A percentile compares a stretch with the other conserved stretches of the same genome.
Evolutionary conservation across 768 basidiomycete genomes (phyloP).

Genomic region (Infundibulicybe gibba): DNA sequence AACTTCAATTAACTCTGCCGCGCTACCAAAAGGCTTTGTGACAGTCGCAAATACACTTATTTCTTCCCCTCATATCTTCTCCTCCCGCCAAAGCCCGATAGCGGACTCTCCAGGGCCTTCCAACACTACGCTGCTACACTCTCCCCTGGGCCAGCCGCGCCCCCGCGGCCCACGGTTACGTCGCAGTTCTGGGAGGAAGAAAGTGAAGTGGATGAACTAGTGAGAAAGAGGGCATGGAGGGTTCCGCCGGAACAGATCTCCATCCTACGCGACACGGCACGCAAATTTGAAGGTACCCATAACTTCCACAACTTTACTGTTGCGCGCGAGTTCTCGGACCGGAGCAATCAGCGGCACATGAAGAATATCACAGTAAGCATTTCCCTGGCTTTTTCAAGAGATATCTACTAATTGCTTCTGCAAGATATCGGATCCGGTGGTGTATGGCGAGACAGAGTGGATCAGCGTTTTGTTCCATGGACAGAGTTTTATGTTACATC

Average conservation of each 20-base stretch:
- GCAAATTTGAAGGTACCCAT: constrained; percentile 81
- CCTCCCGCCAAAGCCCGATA: constrained; percentile 81
- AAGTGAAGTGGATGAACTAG: constrained; percentile 53
- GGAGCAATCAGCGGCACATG: constrained; percentile 84
- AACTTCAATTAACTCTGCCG: neutral
- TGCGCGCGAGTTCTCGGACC: constrained; percentile 78
- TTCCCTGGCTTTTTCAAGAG: neutral
- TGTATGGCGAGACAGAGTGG: constrained; percentile 93
- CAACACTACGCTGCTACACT: constrained; percentile 25
- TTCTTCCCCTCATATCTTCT: constrained; percentile 93
- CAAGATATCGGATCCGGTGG: constrained; percentile 80
- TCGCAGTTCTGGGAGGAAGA: constrained; percentile 67
- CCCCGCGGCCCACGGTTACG: constrained; percentile 13
- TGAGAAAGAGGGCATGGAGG: constrained; percentile 73
- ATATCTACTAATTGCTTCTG: neutral
- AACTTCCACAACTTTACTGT: constrained; percentile 99
- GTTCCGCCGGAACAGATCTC: constrained; percentile 49
- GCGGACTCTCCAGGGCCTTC: constrained; percentile 50
- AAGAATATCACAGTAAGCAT: constrained; percentile 70
- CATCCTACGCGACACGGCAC: constrained; percentile 50
- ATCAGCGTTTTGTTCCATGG: constrained; percentile 91
- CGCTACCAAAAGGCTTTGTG: constrained; percentile 61
- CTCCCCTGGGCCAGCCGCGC: constrained; percentile 12
- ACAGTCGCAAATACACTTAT: constrained; percentile 97
- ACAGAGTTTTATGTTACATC: constrained; percentile 99